phyloP scores from a whole-genome alignment of 495 filamentous ascomycete species.

The Penicillium nucicola region DNA sequence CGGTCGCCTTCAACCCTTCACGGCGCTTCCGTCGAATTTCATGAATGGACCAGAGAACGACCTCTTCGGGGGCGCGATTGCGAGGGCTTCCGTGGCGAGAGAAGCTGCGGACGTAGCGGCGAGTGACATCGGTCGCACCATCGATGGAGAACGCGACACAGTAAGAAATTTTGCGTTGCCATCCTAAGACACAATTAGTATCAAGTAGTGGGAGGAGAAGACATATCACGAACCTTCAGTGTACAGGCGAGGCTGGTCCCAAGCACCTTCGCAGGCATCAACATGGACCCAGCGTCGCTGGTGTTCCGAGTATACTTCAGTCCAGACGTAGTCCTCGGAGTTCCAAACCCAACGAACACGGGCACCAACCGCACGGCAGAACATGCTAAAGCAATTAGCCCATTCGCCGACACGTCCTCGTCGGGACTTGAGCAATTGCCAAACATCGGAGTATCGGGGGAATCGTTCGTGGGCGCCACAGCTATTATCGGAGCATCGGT shows the following conservation, averaged over 20 bases:
- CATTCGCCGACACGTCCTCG: conserved; percentile 90
- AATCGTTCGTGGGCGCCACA: conserved; percentile 85
- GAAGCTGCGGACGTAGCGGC: conserved; percentile 88
- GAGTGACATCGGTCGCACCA: conserved; percentile 91
- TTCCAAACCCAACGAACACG: conserved; percentile 99
- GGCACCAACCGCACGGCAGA: conserved; percentile 87
- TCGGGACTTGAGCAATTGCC: conserved; percentile 81
- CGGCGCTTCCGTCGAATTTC: conserved; percentile 85
- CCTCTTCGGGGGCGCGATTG: conserved; percentile 76
- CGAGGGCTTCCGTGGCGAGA: conserved; percentile 68
- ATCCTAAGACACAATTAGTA: conserved; percentile 44
- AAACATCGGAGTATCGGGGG: conserved; percentile 93
- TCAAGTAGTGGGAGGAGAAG: no score
- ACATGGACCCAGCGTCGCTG: conserved; percentile 96
- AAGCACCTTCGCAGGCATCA: conserved; percentile 89
- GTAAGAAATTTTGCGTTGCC: conserved; percentile 93
- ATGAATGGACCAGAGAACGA: conserved; percentile 80
- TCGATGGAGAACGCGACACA: conserved; percentile 96
- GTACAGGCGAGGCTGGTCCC: conserved; percentile 93
- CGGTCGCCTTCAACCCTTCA: conserved; percentile 72
- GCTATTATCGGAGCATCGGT: conserved; percentile 67
- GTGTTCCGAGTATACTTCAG: conserved; percentile 94
- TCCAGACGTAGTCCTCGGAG: conserved; percentile 95
- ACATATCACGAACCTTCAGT: conserved; percentile 47
- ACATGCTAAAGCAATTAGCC: conserved; percentile 99